These are phyloP conservation scores for Rhizoclosmatium globosum DNA, from an alignment of 192 early-diverging fungal genomes.

Conservation along the genomic window DNA sequence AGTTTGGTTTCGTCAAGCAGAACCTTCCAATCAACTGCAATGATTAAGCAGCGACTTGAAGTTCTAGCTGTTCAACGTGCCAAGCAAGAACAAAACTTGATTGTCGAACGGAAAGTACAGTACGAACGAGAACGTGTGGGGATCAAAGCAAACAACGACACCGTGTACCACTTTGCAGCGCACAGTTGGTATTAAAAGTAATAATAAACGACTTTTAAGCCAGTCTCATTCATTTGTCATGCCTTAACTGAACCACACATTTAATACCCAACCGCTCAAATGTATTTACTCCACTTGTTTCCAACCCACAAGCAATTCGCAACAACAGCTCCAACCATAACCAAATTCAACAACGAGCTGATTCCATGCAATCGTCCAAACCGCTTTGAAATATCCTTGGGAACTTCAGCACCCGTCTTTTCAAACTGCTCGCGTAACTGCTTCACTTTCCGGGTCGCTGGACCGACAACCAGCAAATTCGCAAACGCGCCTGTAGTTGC, in stretches of 20 bases:
- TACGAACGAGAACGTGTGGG: background rate
- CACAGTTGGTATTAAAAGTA: too few relatives aligned
- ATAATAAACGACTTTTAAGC: too few relatives aligned
- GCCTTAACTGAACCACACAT: background rate
- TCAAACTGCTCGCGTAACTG: conserved; percentile 13
- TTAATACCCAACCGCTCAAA: background rate
- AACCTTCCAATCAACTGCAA: background rate
- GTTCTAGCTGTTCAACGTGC: background rate
- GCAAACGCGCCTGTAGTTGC: background rate
- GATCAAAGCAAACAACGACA: too few relatives aligned
- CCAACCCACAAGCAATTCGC: conserved; percentile 39
- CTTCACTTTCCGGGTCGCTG: background rate
- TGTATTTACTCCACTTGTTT: background rate
- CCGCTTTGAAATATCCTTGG: background rate
- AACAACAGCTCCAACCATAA: conserved; percentile 12
- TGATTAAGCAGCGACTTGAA: background rate
- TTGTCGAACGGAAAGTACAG: conserved; percentile 50
- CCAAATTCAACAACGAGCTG: conserved; percentile 26
- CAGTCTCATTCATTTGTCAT: too few relatives aligned
- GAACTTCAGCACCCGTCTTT: conserved; percentile 9
- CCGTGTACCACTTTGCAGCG: too few relatives aligned
- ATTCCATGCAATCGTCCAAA: conserved; percentile 24
- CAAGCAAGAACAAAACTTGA: conserved; percentile 64
- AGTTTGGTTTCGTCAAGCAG: background rate
- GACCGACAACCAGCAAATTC: conserved; percentile 16